Evolutionary conservation across 169 alveolate genomes (phyloP), one percentile per base, ranked within the genome.

Genomic region (Eimeria sp.): DNA sequence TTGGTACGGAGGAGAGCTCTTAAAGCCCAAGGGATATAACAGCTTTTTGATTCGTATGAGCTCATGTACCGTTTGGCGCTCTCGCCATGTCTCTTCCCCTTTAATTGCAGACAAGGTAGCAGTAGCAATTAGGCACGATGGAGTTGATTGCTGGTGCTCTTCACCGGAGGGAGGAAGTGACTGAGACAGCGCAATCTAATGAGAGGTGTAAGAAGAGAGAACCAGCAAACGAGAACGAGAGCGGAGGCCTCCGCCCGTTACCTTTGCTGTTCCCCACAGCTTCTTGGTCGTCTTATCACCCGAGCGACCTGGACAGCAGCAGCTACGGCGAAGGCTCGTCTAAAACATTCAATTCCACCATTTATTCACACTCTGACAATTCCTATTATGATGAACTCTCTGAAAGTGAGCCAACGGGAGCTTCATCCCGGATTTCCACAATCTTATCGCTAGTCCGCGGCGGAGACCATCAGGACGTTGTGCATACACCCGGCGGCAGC

Each of bases 241-340:
- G 49, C 25, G 90, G 75, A 7, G 73, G 75, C 90, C 20, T 82
- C 75, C 90, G 45, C 3, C 90, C 90, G 18, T n/a, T 82, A 25
- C 90, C 90, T 14, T 25, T 82, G 49, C 49, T 67, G 30, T 82
- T 82, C n/a, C 90, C 90, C 4, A 82, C 90, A n/a, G 72, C 90
- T 25, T 82, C 90, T 5, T 82, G 90, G 90, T 82, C 90, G 9
- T 82, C 90, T 14, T 82, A 82, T 27, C 45, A 82, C 72, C 90
- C 90, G 9, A 82, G 72, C 90, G 72, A 54, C 72, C 14, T 82
- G n/a, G 90, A 54, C n/a, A n/a, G n/a, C 57, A 82, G 73, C 75
- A 82, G 90, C 90, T 82, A 49, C 73, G 25, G 51, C 54, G 90
- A 82, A 34, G 49, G 51, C 65, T 82, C 90, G 10, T 82, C 73